Evolutionary conservation across 1,284 basidiomycete species (phyloP).

Genomic region (Xerocomus nothofagi): DNA sequence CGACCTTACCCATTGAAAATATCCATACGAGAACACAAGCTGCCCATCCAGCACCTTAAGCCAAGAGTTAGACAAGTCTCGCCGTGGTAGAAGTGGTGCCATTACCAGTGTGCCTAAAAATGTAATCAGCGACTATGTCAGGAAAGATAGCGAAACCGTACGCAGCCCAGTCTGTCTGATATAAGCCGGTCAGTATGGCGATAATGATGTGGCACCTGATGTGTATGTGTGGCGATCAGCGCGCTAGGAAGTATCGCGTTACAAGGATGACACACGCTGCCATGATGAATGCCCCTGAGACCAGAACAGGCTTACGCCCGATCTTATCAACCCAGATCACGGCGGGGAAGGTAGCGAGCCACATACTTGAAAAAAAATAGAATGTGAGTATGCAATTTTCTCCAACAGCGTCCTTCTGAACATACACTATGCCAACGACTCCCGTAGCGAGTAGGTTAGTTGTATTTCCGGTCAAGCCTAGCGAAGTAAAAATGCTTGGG

Average conservation of each 20-base stretch:
- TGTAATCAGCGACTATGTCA: background rate
- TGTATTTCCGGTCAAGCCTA: slow-evolving; percentile 61
- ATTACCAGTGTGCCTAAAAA: slow-evolving; percentile 9
- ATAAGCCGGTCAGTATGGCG: slow-evolving; percentile 58
- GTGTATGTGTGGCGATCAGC: slow-evolving; percentile 1
- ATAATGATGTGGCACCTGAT: slow-evolving; percentile 61
- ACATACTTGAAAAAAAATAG: slow-evolving; percentile 56
- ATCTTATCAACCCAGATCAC: slow-evolving; percentile 72
- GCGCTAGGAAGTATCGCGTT: background rate
- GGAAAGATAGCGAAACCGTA: slow-evolving; percentile 29
- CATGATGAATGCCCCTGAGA: slow-evolving; percentile 73
- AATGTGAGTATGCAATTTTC: background rate
- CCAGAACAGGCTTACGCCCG: slow-evolving; percentile 67
- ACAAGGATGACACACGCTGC: slow-evolving; percentile 41
- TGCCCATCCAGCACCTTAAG: slow-evolving; percentile 56
- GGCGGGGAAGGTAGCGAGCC: slow-evolving; percentile 71
- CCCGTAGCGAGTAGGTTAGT: slow-evolving; percentile 74
- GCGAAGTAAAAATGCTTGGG: slow-evolving; percentile 58
- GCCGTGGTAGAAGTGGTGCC: background rate
- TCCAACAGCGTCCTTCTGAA: slow-evolving; percentile 6
- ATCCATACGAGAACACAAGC: slow-evolving; percentile 68
- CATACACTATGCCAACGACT: slow-evolving; percentile 76
- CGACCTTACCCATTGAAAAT: slow-evolving; percentile 55
- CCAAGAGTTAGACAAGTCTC: slow-evolving; percentile 3
- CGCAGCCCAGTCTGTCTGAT: slow-evolving; percentile 50